Percentiles rank a stretch among this genome's conserved stretches.
These are phyloP conservation scores for Camellia japonica DNA, from an alignment of 148 eudicot genomes.

Conservation along the genomic window DNA sequence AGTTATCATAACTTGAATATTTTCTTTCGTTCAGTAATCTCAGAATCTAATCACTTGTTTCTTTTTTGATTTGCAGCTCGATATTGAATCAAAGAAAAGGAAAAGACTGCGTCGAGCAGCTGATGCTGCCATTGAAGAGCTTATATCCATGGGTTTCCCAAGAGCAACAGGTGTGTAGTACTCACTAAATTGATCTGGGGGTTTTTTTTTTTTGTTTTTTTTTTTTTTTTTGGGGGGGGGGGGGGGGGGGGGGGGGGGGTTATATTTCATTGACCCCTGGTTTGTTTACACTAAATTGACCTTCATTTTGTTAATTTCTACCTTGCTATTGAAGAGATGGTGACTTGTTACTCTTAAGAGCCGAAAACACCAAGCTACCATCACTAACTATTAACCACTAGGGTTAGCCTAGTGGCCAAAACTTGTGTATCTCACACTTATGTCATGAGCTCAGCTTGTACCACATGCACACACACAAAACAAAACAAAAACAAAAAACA, in stretches of 20 bases:
- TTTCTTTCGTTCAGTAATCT: not conserved
- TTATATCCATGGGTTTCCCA: slow-evolving; percentile 65
- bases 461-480: too few relatives aligned
- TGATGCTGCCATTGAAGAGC: slow-evolving; percentile 44
- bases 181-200: not conserved
- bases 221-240: too few relatives aligned
- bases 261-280: not conserved
- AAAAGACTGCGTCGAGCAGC: slow-evolving; percentile 43
- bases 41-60: slow-evolving; percentile 8
- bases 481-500: too few relatives aligned
- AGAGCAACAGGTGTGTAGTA: slow-evolving; percentile 51
- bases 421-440: too few relatives aligned
- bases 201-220: too few relatives aligned
- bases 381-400: not conserved
- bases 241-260: too few relatives aligned
- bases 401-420: too few relatives aligned
- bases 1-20: slow-evolving; percentile 6
- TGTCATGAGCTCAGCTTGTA: too few relatives aligned
- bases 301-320: not conserved
- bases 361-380: not conserved
- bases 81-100: slow-evolving; percentile 69
- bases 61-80: slow-evolving; percentile 43
- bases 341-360: not conserved
- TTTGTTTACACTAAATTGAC: not conserved
- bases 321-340: not conserved